A percentile compares a stretch with the other conserved stretches of the same genome.
Conservation (phyloP, 805 yeast genomes). For the Myxozyma sirexii region DNA sequence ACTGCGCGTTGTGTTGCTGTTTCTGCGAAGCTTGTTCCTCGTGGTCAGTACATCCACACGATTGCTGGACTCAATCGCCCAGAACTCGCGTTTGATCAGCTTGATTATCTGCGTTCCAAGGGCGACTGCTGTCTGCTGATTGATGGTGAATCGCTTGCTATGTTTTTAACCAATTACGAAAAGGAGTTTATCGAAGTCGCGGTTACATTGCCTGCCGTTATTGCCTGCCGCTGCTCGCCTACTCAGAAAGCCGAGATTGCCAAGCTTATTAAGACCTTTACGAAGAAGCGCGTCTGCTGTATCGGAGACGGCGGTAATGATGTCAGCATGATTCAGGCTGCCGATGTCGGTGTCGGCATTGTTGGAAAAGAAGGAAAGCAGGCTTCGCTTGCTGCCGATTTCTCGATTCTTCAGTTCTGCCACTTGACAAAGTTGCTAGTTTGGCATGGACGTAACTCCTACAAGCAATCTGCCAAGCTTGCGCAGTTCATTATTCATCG, state of each 20-base stretch:
- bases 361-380: slow-evolving; percentile 99
- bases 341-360: slow-evolving; percentile 98
- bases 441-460: slow-evolving; percentile 98
- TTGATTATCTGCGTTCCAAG: slow-evolving; percentile 70
- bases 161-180: slow-evolving; percentile 63
- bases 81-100: slow-evolving; percentile 70
- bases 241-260: slow-evolving; percentile 99
- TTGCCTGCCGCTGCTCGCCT: slow-evolving; percentile 98
- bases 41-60: slow-evolving; percentile 93
- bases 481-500: slow-evolving; percentile 97
- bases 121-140: slow-evolving; percentile 75
- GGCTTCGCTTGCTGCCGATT: slow-evolving; percentile 96
- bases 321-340: slow-evolving; percentile 98
- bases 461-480: slow-evolving; percentile 90
- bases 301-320: slow-evolving; percentile 99
- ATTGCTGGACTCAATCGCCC: slow-evolving; percentile 64
- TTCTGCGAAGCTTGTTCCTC: slow-evolving; percentile 86
- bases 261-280: slow-evolving; percentile 67
- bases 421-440: slow-evolving; percentile 80
- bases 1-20: slow-evolving; percentile 97
- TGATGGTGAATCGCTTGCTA: slow-evolving; percentile 88
- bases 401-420: slow-evolving; percentile 88
- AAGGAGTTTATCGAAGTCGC: slow-evolving; percentile 78
- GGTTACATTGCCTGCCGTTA: slow-evolving; percentile 83
- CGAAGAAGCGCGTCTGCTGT: slow-evolving; percentile 91